A percentile compares a stretch with the other conserved stretches of the same genome.
These are phyloP conservation scores for Aspergillus leporis DNA, from an alignment of 495 filamentous ascomycete genomes.

Conservation along the genomic window DNA sequence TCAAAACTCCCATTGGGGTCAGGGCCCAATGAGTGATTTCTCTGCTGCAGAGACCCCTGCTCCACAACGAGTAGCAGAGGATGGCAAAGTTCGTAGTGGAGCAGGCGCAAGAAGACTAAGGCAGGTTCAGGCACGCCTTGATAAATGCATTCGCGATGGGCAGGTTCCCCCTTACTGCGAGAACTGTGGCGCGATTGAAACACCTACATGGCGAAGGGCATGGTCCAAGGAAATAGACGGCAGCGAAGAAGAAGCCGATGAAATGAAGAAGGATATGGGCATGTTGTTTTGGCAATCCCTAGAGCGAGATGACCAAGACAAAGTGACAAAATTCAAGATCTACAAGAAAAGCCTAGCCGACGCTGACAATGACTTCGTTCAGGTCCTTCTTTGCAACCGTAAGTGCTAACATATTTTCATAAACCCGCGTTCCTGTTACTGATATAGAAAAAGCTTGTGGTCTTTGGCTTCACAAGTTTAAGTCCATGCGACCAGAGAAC, in stretches of 20 bases:
- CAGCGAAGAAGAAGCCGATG: constrained; percentile 59
- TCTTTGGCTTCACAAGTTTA: constrained; percentile 87
- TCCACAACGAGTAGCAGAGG: constrained; percentile 24
- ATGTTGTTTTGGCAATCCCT: constrained; percentile 64
- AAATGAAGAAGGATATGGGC: constrained; percentile 64
- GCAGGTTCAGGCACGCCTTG: constrained; percentile 53
- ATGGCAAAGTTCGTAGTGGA: constrained; percentile 37
- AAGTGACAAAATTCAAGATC: constrained; percentile 61
- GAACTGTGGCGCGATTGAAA: constrained; percentile 93
- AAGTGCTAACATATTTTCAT: constrained; percentile 36
- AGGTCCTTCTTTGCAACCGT: constrained; percentile 86
- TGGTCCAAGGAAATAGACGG: constrained; percentile 70
- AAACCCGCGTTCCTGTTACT: constrained; percentile 17
- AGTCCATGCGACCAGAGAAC: constrained; percentile 76
- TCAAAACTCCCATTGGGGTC: constrained; percentile 48
- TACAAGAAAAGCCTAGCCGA: constrained; percentile 77
- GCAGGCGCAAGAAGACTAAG: constrained; percentile 37
- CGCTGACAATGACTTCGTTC: constrained; percentile 62
- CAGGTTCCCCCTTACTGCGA: constrained; percentile 81
- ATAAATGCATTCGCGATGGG: constrained; percentile 66
- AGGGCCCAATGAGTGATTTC: constrained; percentile 44
- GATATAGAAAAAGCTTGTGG: constrained; percentile 66
- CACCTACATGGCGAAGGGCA: constrained; percentile 90
- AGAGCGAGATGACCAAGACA: constrained; percentile 58
- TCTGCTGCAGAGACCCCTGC: constrained; percentile 35